Conservation (phyloP, 306 rosid species). For the Prunus persica region DNA sequence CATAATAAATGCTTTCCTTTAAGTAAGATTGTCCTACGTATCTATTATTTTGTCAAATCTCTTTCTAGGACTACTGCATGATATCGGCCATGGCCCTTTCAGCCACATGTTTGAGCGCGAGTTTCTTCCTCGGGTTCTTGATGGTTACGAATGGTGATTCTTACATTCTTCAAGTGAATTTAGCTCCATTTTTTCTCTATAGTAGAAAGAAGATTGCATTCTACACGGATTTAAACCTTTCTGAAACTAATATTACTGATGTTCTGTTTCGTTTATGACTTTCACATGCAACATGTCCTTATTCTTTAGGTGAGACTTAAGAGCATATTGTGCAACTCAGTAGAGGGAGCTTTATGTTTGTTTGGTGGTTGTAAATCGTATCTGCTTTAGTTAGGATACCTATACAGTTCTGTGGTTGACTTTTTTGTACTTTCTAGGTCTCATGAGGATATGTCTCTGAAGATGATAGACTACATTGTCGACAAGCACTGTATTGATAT, state of each 20-base stretch:
- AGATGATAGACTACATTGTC: slow-evolving; percentile 80
- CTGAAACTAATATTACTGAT: not conserved
- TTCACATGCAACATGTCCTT: not conserved
- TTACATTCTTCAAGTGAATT: slow-evolving; percentile 2
- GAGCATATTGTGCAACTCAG: not conserved
- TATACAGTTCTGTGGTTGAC: slow-evolving; percentile 10
- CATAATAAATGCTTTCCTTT: slow-evolving; percentile 21
- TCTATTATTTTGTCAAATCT: slow-evolving; percentile 5
- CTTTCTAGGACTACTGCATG: slow-evolving; percentile 84
- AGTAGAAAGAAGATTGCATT: slow-evolving; percentile 39
- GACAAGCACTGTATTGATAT: slow-evolving; percentile 73
- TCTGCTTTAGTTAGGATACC: slow-evolving; percentile 6
- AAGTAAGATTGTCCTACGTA: slow-evolving; percentile 18
- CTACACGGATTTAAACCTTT: slow-evolving; percentile 1
- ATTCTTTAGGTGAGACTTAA: not conserved
- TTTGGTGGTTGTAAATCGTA: slow-evolving; percentile 8
- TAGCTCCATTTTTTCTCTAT: slow-evolving; percentile 11
- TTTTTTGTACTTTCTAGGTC: slow-evolving; percentile 49
- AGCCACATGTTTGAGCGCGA: slow-evolving; percentile 87
- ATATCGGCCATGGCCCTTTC: slow-evolving; percentile 95
- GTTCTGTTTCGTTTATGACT: slow-evolving; percentile 2
- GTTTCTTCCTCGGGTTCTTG: slow-evolving; percentile 64
- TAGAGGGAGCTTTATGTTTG: not conserved
- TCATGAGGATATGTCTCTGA: slow-evolving; percentile 82
- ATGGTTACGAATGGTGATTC: slow-evolving; percentile 51